A percentile compares a stretch with the other conserved stretches of the same genome.
Conservation (phyloP, 441 rosid species). For the Adansonia madagascariensis region DNA sequence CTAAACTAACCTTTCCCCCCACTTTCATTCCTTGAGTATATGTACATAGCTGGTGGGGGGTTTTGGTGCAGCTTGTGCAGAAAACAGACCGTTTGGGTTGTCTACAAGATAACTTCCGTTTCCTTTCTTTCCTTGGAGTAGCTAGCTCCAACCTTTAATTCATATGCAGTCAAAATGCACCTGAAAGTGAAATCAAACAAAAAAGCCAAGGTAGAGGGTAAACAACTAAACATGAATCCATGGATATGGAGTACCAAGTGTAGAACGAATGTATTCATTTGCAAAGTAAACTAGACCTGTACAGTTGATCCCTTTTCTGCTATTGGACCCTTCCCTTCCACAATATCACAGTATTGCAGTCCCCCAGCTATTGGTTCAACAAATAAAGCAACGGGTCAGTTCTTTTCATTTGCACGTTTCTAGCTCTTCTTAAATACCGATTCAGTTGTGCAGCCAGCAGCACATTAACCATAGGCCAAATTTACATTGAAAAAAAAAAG, state of each 20-base stretch:
- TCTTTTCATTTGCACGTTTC: too few relatives aligned
- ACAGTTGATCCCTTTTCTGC: conserved; percentile 84
- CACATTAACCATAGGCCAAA: not conserved
- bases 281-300: conserved; percentile 49
- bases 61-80: conserved; percentile 83
- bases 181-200: conserved; percentile 34
- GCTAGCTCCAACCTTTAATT: conserved; percentile 75
- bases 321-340: conserved; percentile 77
- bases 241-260: not conserved
- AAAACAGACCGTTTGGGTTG: conserved; percentile 89
- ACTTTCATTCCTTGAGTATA: conserved; percentile 86
- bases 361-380: conserved; percentile 40
- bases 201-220: not conserved
- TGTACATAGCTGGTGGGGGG: conserved; percentile 75
- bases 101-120: conserved; percentile 71
- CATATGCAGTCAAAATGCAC: conserved; percentile 93
- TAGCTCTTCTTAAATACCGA: too few relatives aligned
- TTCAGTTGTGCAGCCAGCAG: too few relatives aligned
- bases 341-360: conserved; percentile 78
- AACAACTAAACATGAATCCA: not conserved
- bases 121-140: conserved; percentile 82
- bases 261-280: not conserved
- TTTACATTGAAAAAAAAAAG: not conserved
- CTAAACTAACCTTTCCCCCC: conserved; percentile 81
- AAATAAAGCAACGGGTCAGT: not conserved